phyloP scores from a whole-genome alignment of 2,329 filamentous ascomycete genomes.

The Phialocephala subalpina region DNA sequence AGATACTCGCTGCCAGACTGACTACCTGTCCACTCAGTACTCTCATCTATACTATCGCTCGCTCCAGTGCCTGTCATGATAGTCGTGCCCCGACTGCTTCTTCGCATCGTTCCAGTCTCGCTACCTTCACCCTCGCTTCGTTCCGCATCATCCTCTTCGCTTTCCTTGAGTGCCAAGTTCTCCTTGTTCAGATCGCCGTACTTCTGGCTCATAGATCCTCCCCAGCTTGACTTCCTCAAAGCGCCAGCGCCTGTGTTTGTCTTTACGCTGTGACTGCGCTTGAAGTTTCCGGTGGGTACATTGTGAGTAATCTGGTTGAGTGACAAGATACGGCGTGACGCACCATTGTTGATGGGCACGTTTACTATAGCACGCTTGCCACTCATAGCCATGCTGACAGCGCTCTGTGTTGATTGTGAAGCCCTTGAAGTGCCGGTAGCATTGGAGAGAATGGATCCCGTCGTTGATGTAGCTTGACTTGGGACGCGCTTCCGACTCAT shows the following conservation, averaged over 20 bases:
- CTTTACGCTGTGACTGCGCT: conserved; percentile 81
- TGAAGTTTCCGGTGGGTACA: conserved; percentile 66
- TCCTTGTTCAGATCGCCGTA: conserved; percentile 68
- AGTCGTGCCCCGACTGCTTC: conserved; percentile 43
- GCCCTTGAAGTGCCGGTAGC: conserved; percentile 41
- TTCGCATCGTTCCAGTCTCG: conserved; percentile 40
- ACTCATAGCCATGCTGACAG: conserved; percentile 62
- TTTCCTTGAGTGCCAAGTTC: conserved; percentile 68
- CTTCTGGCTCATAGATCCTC: conserved; percentile 50
- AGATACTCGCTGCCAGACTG: conserved; percentile 34
- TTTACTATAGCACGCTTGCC: conserved; percentile 45
- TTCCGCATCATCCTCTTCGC: conserved; percentile 56
- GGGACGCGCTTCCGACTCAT: conserved; percentile 61
- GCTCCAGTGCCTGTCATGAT: conserved; percentile 38
- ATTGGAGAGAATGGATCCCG: conserved; percentile 45
- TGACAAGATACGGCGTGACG: conserved; percentile 83
- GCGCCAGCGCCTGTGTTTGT: conserved; percentile 59
- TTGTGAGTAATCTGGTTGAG: conserved; percentile 90
- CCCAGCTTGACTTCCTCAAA: conserved; percentile 76
- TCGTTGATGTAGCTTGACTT: conserved; percentile 52
- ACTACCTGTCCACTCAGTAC: conserved; percentile 42
- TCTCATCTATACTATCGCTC: conserved; percentile 37
- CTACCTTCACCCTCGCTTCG: conserved; percentile 32
- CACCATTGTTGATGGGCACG: conserved; percentile 51
- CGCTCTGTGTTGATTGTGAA: conserved; percentile 47